Conservation (phyloP, 2,329 filamentous ascomycete genomes). For the Lachnellula occidentalis region DNA sequence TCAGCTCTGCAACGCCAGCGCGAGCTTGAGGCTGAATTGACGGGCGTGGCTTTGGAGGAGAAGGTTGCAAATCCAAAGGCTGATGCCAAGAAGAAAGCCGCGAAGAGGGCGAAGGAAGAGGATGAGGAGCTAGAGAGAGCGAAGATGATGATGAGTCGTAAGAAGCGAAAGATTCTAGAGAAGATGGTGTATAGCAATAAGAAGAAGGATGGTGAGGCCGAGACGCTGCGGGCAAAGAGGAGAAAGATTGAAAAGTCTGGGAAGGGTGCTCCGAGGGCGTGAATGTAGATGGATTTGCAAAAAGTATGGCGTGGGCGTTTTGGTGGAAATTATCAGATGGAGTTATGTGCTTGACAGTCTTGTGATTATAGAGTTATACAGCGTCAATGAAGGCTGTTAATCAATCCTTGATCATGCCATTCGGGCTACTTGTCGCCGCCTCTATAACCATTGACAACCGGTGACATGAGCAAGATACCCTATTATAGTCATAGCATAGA, state of each 20-base stretch:
- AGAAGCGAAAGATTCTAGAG: conserved; percentile 95
- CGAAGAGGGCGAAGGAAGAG: conserved; percentile 67
- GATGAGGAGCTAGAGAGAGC: conserved; percentile 85
- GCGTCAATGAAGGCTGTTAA: not conserved
- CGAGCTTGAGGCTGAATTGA: conserved; percentile 89
- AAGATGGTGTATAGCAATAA: conserved; percentile 96
- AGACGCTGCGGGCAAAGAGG: conserved; percentile 81
- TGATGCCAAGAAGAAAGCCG: conserved; percentile 63
- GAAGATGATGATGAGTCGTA: conserved; percentile 97
- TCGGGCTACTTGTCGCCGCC: not conserved
- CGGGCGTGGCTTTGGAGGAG: conserved; percentile 56
- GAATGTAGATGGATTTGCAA: conserved; percentile 3
- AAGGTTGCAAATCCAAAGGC: conserved; percentile 60
- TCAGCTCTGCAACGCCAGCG: conserved; percentile 69
- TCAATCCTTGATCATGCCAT: not conserved
- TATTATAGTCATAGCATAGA: too few species aligned
- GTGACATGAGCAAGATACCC: too few species aligned
- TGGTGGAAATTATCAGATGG: conserved; percentile 3
- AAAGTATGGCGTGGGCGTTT: conserved; percentile 25
- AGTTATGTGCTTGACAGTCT: conserved; percentile 2
- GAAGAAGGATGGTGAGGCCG: conserved; percentile 85
- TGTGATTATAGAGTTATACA: conserved; percentile 4
- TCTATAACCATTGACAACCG: too few species aligned
- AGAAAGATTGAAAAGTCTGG: conserved; percentile 71
- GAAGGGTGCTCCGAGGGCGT: conserved; percentile 24